Evolutionary conservation across 176 grass and related monocot genomes (phyloP).

Genomic region (Paspalum notatum): DNA sequence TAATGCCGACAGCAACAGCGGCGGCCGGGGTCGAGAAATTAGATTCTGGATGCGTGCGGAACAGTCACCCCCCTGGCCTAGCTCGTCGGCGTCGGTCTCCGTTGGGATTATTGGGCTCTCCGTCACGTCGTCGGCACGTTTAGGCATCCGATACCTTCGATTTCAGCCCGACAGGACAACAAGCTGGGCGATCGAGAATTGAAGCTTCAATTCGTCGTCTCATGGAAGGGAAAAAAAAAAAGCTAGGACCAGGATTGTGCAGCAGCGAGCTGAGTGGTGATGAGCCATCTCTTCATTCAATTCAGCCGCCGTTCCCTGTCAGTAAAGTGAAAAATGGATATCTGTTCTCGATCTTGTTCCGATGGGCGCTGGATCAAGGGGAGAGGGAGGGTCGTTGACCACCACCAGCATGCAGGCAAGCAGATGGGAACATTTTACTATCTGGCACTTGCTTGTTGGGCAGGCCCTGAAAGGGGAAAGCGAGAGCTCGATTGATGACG

Average conservation of each 20-base stretch:
- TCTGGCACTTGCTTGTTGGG: background rate
- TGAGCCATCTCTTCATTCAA: background rate
- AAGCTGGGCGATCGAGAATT: too few relatives aligned
- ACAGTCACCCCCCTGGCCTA: too few relatives aligned
- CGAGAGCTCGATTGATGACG: conserved; percentile 27
- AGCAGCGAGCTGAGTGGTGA: background rate
- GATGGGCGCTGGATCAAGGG: conserved; percentile 34
- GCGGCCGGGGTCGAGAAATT: too few relatives aligned
- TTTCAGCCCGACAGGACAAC: background rate
- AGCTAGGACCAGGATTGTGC: background rate
- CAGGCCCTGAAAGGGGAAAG: conserved; percentile 22
- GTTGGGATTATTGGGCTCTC: too few relatives aligned
- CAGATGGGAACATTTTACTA: too few relatives aligned
- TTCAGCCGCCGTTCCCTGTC: background rate
- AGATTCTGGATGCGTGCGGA: too few relatives aligned
- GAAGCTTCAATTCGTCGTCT: too few relatives aligned
- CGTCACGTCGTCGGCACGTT: conserved; percentile 14
- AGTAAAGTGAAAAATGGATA: background rate
- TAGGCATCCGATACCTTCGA: conserved; percentile 1
- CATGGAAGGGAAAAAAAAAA: too few relatives aligned
- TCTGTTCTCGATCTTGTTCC: background rate
- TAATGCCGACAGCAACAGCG: too few relatives aligned
- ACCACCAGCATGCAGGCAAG: too few relatives aligned
- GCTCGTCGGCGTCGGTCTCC: too few relatives aligned
- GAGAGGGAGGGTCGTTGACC: conserved; percentile 42